Conservation (phyloP, 495 filamentous ascomycete genomes). For the Parathielavia hyrcaniae region DNA sequence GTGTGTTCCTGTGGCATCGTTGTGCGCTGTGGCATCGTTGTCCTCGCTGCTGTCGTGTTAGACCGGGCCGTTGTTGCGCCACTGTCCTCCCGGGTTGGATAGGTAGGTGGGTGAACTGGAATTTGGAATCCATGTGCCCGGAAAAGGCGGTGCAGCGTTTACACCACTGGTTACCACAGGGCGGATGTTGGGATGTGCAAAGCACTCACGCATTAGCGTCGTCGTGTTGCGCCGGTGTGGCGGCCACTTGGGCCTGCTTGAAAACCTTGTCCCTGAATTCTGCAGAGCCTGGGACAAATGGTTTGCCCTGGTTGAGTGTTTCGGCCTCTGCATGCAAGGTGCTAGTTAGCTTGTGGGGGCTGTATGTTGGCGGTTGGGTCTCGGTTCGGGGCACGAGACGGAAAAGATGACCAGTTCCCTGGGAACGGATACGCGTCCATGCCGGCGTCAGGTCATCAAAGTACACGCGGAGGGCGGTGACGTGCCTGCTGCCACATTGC, state of each 20-base stretch:
- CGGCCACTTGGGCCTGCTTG: neutral
- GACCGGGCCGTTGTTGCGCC: too few species aligned
- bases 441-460: neutral
- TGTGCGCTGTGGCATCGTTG: neutral
- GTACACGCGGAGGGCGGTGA: neutral
- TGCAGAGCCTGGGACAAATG: neutral
- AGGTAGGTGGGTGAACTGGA: too few species aligned
- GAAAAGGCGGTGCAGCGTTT: neutral
- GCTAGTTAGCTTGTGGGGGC: neutral
- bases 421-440: neutral
- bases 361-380: neutral
- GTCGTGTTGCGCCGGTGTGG: neutral
- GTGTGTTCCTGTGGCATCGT: neutral
- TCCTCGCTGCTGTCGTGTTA: too few species aligned
- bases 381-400: too few species aligned
- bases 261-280: neutral
- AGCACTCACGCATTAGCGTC: neutral
- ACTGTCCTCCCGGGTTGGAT: too few species aligned
- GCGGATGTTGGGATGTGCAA: neutral
- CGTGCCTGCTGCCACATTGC: neutral
- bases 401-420: neutral
- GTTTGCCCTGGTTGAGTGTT: conserved; percentile 1
- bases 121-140: too few species aligned
- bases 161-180: neutral
- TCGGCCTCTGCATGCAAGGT: conserved; percentile 3